Evolutionary conservation across 1,284 basidiomycete species (phyloP).

Genomic region (Puccinia coronata): DNA sequence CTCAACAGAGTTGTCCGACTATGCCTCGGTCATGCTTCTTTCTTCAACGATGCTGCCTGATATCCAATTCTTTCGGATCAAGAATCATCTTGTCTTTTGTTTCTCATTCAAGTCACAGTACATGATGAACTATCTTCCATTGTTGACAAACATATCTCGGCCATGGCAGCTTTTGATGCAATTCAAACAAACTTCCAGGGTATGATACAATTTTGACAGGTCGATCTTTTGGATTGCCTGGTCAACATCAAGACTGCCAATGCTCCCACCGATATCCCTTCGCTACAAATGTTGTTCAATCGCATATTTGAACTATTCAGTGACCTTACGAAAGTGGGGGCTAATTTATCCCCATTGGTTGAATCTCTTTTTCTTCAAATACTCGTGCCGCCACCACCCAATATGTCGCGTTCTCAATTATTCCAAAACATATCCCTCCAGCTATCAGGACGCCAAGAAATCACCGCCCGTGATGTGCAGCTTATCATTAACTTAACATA

Average conservation of each 20-base stretch:
- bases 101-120: not conserved
- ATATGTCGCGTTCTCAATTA: not conserved
- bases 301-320: not conserved
- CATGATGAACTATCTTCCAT: not conserved
- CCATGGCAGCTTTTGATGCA: not conserved
- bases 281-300: not conserved
- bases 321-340: not conserved
- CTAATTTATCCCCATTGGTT: not conserved
- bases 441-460: not conserved
- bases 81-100: not conserved
- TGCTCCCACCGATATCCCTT: not conserved
- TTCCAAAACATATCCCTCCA: constrained; percentile 14
- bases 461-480: not conserved
- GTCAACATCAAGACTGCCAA: not conserved
- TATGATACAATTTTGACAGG: not conserved
- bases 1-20: no score
- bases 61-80: not conserved
- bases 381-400: not conserved
- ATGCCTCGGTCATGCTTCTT: not conserved
- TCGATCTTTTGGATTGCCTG: not conserved
- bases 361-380: constrained; percentile 1
- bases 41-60: not conserved
- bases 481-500: not conserved
- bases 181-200: not conserved
- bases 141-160: not conserved